Conservation (phyloP, 805 yeast genomes). For the Candida peoriensis region DNA sequence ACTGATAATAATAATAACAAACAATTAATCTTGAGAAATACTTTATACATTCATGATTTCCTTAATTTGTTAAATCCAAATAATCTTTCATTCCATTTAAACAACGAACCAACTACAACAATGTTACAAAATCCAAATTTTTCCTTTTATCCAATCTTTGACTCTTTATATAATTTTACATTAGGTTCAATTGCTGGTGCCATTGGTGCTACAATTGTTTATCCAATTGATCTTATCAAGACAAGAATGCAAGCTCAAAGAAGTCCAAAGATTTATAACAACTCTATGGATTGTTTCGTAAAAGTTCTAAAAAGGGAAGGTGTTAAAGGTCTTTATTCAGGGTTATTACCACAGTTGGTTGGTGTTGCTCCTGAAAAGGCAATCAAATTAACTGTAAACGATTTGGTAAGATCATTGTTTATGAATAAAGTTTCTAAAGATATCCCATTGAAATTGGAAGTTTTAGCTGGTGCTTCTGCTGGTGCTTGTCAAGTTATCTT, state of each 20-base stretch:
- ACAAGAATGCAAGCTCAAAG: slow-evolving; percentile 98
- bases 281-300: slow-evolving; percentile 79
- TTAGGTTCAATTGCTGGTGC: slow-evolving; percentile 96
- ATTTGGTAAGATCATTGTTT: slow-evolving; percentile 71
- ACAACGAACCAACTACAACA: slow-evolving; percentile 10
- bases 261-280: slow-evolving; percentile 63
- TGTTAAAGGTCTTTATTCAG: slow-evolving; percentile 80
- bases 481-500: slow-evolving; percentile 96
- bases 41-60: slow-evolving; percentile 33
- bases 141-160: slow-evolving; percentile 62
- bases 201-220: slow-evolving; percentile 95
- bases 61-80: slow-evolving; percentile 37
- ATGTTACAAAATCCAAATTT: slow-evolving; percentile 25
- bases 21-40: background rate
- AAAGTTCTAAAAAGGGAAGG: slow-evolving; percentile 80
- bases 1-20: background rate
- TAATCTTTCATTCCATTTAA: slow-evolving; percentile 24
- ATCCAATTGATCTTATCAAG: slow-evolving; percentile 93
- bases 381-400: slow-evolving; percentile 91
- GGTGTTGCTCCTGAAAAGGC: slow-evolving; percentile 99
- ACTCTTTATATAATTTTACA: slow-evolving; percentile 79
- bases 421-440: slow-evolving; percentile 46
- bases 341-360: slow-evolving; percentile 86
- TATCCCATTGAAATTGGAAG: slow-evolving; percentile 56
- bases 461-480: slow-evolving; percentile 87